Percentiles rank a stretch among this genome's conserved stretches.
Evolutionary conservation across 78 protist species (phyloP).

Genomic region (Mantamonas sphyraenae): DNA sequence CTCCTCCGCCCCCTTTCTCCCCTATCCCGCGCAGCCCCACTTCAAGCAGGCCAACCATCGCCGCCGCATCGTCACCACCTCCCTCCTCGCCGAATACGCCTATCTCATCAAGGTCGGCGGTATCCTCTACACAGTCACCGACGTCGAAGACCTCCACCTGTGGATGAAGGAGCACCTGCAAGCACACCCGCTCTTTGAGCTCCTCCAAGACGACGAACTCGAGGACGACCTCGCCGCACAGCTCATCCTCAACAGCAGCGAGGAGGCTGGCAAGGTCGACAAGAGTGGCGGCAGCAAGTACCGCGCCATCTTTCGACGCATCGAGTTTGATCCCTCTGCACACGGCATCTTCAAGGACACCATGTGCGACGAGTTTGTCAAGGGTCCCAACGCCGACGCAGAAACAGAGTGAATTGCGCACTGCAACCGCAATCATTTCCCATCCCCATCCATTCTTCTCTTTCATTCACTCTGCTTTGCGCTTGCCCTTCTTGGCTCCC

Average conservation of each 20-base stretch:
- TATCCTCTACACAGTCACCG: constrained; percentile 56
- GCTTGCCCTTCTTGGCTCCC: too few species aligned
- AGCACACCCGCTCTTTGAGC: constrained; percentile 39
- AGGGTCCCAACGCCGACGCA: too few species aligned
- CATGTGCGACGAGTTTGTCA: too few species aligned
- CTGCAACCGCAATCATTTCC: too few species aligned
- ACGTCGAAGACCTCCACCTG: constrained; percentile 38
- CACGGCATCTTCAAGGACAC: too few species aligned
- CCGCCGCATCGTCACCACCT: constrained; percentile 35
- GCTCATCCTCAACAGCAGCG: constrained; percentile 2
- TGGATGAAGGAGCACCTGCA: constrained; percentile 54
- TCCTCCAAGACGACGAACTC: neutral
- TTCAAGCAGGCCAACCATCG: constrained; percentile 45
- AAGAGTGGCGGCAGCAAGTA: neutral
- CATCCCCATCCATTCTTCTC: too few species aligned
- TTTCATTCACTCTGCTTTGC: too few species aligned
- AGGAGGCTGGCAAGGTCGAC: neutral
- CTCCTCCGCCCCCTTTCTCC: neutral
- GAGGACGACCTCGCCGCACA: neutral
- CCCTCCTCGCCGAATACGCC: constrained; percentile 59
- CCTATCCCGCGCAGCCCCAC: constrained; percentile 39
- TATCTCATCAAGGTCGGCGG: constrained; percentile 37
- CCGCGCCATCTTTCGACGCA: constrained; percentile 5
- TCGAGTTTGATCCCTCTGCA: too few species aligned
- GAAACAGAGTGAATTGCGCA: too few species aligned